Base-by-base conservation (phyloP, 129 eudicot species). In the Solidago caesia region DNA sequence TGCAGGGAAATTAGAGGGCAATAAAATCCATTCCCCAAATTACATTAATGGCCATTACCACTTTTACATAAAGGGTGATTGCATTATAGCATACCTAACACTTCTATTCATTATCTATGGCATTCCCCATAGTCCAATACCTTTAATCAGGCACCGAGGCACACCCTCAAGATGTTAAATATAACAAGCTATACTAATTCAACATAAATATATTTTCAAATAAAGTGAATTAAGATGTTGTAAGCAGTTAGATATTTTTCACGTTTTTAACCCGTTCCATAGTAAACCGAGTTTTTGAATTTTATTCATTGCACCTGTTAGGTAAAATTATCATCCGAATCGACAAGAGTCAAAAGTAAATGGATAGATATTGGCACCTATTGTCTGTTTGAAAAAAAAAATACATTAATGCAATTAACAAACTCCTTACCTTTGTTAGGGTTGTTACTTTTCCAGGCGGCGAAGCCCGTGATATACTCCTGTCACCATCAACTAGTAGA, bases 381-480 rank as follows among this genome's bases (percentile, higher is more conserved):
- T 16, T 16, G 25, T 63, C 44, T 39, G 68, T 7, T 29, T 39
- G 6, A 25, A 48, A 49, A 47, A 55, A 49, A 47, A 55, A 8
- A 6, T n/a, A 52, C 52, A 43, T 12, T n/a, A 29, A 56, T n/a
- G 13, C 26, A 29, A 77, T 13, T 77, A 67, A 78, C 29, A 62
- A 12, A 6, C 43, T 6, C 16, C 82, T 84, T 62, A 95, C 99
- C 99, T 95, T 95, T 46, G 92, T 79, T 69, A 95, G 64, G 25
- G 99, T 95, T 70, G 99, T 84, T 76, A 89, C 96, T 91, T 91
- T 95, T 68, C 94, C 89, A 61, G 99, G 87, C 4, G 99, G 99
- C 52, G 99, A 91, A 77, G 97, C 97, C 74, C 99, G 83, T 10
- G 99, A 95, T 79, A 82, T 76, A 71, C 70, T 77, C 57, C 85